Evolutionary conservation across 441 rosid species (phyloP), one percentile per base, ranked within the genome.

Genomic region (Eruca vesicaria): DNA sequence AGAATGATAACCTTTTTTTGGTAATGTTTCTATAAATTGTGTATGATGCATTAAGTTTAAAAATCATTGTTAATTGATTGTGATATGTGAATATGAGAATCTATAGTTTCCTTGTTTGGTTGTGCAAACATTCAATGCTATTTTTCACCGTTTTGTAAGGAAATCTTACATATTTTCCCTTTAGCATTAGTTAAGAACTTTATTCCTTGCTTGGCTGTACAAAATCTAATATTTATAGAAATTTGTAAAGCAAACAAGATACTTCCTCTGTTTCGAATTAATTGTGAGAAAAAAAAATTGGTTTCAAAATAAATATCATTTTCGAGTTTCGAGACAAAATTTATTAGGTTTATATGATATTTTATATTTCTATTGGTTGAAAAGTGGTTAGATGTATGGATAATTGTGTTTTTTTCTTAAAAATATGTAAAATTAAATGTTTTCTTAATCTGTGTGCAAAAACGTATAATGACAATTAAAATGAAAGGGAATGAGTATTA

Each of bases 101-200:
- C 57, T 59, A n/a, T 52, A 36, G 69, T 71, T 77, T 35, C 73
- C 73, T 77, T 71, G 21, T 77, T 71, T 66, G 69, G 72, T 38
- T 77, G 72, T 59, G 36, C 63, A 71, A 23, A 63, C 53, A 38
- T 21, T 48, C 12, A 53, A 32, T 29, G 16, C 12, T 63, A 61
- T 41, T 59, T 29, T 33, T 43, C 28, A 56, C 66, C 28, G 41
- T 76, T 69, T 69, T 55, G 65, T 69, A 53, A 69, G 58, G 36
- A 69, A 62, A 21, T 14, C 14, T 61, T 21, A n/a, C 53, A 45
- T 14, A 53, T 38, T 55, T 64, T 32, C 33, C 63, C 31, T 26
- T 4, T 23, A 15, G 19, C 58, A 53, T 53, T 53, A 53, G 28
- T 20, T 19, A 53, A 14, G n/a, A 63, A 15, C 31, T 58, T 58